Base-by-base conservation (phyloP, 2,329 filamentous ascomycete species). In the Trichophyton simii region DNA sequence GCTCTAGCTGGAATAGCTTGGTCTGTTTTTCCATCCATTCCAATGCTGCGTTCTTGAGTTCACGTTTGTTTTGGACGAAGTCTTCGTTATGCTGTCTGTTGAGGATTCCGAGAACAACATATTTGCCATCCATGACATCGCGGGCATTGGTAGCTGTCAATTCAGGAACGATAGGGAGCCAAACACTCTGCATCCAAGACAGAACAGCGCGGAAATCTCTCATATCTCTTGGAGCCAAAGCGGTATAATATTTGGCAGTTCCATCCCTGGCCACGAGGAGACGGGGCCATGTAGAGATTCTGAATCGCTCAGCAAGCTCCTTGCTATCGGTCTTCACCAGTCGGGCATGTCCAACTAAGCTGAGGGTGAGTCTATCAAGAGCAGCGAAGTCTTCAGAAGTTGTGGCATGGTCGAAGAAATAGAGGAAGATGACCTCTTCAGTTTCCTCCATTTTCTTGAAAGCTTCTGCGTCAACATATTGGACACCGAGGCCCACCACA, bases 21-120 rank as follows among this genome's bases (percentile, higher is more conserved):
- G 89, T 87, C 75, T 96, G 89, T 77, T 95, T 94, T 73, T 97
- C 92, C 83, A 97, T 96, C 91, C 94, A 99, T 73, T 97, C 94
- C 63, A 91, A 82, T 7, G 94, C 94, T 1, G 94, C 94, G 66
- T 87, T 92, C 82, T 97, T 97, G 76, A 99, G 85, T 76, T 99
- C 95, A 38, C 87, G 85, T 72, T 89, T 88, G 28, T 89, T 88
- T 61, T 82, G 80, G 58, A 84, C 77, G 72, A 96, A 96, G 41
- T 90, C 85, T 62, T 92, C 88, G 42, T 86, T 79, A 63, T 91
- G 85, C 41, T 89, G 85, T 58, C 91, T 84, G 71, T 87, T 90
- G 46, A 99, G 79, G 38, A 99, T 87, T 18, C 88, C 94, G 15
- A 99, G 83, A 0, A 97, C 92, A n/a, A 97, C 92, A 62, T 94